Conservation (phyloP, 148 eudicot species). For the Vaccinium vitisidaea region DNA sequence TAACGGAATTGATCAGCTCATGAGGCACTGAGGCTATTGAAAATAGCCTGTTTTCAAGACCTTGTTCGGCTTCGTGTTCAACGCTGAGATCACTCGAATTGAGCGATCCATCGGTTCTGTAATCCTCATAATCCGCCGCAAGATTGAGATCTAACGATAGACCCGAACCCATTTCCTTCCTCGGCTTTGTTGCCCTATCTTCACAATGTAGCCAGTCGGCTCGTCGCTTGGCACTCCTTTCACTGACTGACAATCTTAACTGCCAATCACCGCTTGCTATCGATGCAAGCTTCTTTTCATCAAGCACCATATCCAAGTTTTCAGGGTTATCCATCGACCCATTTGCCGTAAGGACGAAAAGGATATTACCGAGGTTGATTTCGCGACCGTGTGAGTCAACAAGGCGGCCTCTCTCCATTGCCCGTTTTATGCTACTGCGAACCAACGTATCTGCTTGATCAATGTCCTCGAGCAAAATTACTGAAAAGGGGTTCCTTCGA, state of each 20-base stretch:
- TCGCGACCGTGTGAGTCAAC: constrained; percentile 91
- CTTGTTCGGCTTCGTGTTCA: constrained; percentile 63
- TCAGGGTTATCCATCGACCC: constrained; percentile 42
- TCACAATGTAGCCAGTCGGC: constrained; percentile 55
- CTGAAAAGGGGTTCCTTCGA: constrained; percentile 72
- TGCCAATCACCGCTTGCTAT: constrained; percentile 68
- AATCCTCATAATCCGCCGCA: constrained; percentile 52
- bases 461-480: constrained; percentile 79
- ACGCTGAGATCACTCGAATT: constrained; percentile 81
- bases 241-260: constrained; percentile 51
- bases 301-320: constrained; percentile 26
- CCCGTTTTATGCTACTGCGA: constrained; percentile 72
- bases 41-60: constrained; percentile 35
- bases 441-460: constrained; percentile 73
- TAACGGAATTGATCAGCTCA: constrained; percentile 52
- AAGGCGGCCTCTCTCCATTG: constrained; percentile 83
- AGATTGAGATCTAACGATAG: constrained; percentile 71
- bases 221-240: constrained; percentile 51
- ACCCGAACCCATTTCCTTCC: constrained; percentile 47
- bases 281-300: constrained; percentile 59
- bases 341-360: constrained; percentile 63
- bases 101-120: constrained; percentile 61
- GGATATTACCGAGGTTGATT: constrained; percentile 76
- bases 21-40: constrained; percentile 47
- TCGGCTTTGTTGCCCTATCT: constrained; percentile 46